These are phyloP conservation scores for Dissophora globulifera DNA, from an alignment of 192 early-diverging fungal genomes.

Conservation along the genomic window DNA sequence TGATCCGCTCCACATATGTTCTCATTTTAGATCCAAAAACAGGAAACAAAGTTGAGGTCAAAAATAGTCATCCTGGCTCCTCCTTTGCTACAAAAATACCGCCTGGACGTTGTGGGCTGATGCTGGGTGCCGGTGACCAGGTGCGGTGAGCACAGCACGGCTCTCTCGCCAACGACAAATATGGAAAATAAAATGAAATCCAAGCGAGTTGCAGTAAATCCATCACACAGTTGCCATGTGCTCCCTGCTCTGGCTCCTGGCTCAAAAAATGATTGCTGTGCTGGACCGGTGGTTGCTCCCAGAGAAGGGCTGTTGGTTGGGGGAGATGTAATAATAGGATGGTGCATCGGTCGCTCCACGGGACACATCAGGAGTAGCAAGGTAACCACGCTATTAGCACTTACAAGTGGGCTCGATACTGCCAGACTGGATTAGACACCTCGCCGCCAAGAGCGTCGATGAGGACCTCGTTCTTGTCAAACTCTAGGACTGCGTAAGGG, in stretches of 20 bases:
- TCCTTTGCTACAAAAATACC: too few relatives aligned
- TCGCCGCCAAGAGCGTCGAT: constrained; percentile 84
- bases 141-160: too few relatives aligned
- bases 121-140: too few relatives aligned
- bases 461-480: constrained; percentile 94
- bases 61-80: constrained; percentile 15
- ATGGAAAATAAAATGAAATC: constrained; percentile 3
- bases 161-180: neutral
- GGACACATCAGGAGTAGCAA: too few relatives aligned
- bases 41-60: neutral
- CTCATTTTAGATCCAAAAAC: neutral
- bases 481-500: constrained; percentile 92
- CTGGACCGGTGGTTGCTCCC: neutral
- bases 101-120: too few relatives aligned
- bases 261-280: constrained; percentile 9
- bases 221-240: constrained; percentile 3
- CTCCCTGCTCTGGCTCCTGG: neutral
- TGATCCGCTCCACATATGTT: neutral
- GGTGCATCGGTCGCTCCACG: too few relatives aligned
- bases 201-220: too few relatives aligned
- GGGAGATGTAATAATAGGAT: too few relatives aligned
- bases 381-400: constrained; percentile 47
- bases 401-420: constrained; percentile 84
- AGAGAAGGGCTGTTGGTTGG: too few relatives aligned
- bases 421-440: constrained; percentile 78